phyloP scores from a whole-genome alignment of 1,139 yeast species.

The Zygosaccharomyces sapae region DNA sequence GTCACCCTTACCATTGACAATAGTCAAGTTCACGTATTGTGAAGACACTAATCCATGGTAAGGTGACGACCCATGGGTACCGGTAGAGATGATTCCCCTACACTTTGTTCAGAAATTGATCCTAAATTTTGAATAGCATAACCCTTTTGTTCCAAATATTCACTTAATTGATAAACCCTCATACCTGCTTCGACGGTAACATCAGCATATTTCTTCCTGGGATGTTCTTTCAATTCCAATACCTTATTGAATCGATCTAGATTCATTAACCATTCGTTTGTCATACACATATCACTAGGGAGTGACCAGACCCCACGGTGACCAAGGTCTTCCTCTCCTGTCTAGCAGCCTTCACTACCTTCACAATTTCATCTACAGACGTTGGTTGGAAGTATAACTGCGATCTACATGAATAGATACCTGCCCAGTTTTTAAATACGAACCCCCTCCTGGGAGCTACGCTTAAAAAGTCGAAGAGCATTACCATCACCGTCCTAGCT shows the following conservation, averaged over 20 bases:
- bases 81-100: constrained; percentile 96
- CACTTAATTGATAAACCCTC: constrained; percentile 73
- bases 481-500: background rate
- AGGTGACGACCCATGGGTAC: constrained; percentile 94
- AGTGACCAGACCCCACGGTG: constrained; percentile 92
- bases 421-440: constrained; percentile 76
- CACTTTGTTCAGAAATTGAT: constrained; percentile 87
- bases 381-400: constrained; percentile 74
- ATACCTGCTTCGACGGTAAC: constrained; percentile 91
- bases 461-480: constrained; percentile 11
- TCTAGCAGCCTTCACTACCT: constrained; percentile 63
- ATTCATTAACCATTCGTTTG: constrained; percentile 83
- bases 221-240: constrained; percentile 42
- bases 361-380: constrained; percentile 56
- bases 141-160: constrained; percentile 54
- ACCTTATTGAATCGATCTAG: constrained; percentile 69
- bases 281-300: constrained; percentile 87
- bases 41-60: constrained; percentile 88
- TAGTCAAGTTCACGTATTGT: constrained; percentile 72
- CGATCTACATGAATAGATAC: constrained; percentile 75
- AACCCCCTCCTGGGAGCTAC: constrained; percentile 26
- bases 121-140: constrained; percentile 89
- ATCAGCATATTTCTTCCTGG: constrained; percentile 68
- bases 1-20: constrained; percentile 72
- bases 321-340: constrained; percentile 60